Percentiles rank a stretch among this genome's conserved stretches.
Evolutionary conservation across 2,329 filamentous ascomycete genomes (phyloP).

Genomic region (Ophiocordyceps camponoti-saundersi): DNA sequence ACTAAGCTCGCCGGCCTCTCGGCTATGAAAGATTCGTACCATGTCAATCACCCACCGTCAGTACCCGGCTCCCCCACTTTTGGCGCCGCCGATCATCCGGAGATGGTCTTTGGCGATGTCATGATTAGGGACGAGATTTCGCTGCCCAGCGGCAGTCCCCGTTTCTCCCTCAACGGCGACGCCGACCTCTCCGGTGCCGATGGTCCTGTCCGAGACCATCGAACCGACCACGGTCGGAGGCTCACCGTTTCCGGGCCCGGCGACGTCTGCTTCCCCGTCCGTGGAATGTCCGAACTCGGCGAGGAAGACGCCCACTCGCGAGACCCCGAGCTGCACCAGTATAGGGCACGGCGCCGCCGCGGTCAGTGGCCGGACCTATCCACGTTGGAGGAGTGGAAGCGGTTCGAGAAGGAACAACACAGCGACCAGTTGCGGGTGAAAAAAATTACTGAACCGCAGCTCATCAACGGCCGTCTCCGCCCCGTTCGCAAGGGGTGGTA

Average conservation of each 20-base stretch:
- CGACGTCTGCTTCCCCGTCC: conserved; percentile 84
- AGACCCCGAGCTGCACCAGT: conserved; percentile 17
- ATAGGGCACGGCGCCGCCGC: conserved; percentile 37
- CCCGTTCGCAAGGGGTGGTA: conserved; percentile 73
- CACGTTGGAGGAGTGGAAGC: conserved; percentile 76
- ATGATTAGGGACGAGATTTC: conserved; percentile 53
- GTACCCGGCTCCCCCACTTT: conserved; percentile 44
- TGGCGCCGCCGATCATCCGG: conserved; percentile 27
- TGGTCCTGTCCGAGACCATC: conserved; percentile 9
- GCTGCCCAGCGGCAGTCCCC: conserved; percentile 13
- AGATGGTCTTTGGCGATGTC: conserved; percentile 48
- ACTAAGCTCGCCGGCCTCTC: conserved; percentile 19
- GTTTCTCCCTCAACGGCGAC: conserved; percentile 12
- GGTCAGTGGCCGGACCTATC: conserved; percentile 74
- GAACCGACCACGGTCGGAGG: conserved; percentile 19
- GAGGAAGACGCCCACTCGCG: conserved; percentile 51
- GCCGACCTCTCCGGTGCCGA: conserved; percentile 14
- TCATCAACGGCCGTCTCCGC: conserved; percentile 76
- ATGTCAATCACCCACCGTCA: conserved; percentile 54
- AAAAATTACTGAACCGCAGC: conserved; percentile 82
- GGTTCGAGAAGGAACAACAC: conserved; percentile 68
- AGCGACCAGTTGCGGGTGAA: conserved; percentile 73
- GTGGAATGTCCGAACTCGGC: conserved; percentile 54
- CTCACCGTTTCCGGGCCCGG: conserved; percentile 53
- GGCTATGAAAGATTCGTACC: conserved; percentile 29